Base-by-base conservation (phyloP, 495 filamentous ascomycete genomes). In the Xylaria longipes region DNA sequence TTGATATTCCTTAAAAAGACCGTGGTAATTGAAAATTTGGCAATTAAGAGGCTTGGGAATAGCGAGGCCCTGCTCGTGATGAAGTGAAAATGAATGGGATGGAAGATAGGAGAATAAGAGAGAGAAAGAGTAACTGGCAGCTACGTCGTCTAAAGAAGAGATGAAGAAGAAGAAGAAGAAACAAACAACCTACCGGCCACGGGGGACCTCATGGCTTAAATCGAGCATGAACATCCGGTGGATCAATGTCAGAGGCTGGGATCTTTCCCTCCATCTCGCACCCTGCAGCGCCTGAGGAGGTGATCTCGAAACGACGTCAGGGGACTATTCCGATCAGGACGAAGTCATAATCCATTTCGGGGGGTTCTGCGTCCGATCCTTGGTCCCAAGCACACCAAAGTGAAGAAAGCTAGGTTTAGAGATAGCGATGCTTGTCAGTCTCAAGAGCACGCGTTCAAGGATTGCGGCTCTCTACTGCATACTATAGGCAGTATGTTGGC, bases 11-110 rank as follows among this genome's bases (percentile, higher is more conserved):
- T 60, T 64, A 66, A 75, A 74, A 79, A 75, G 71, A 80, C 71
- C 61, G 74, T 79, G 64, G 54, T 61, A 69, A 39, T 69, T 69
- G 31, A 29, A n/a, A 58, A 72, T 74, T 71, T 78, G 75, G 75
- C 76, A 72, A 78, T 75, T 63, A 63, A 54, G 61, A 72, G 69
- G 75, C 76, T 71, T 76, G 65, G 71, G 74, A 80, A 77, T 57
- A 80, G 83, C 84, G 86, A 87, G 86, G 79, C 82, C 86, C 86
- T 87, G 86, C 86, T 87, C 86, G 86, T 82, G 75, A 80, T 76
- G 78, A 83, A 83, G 78, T 73, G 79, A 78, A 78, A 74, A 76
- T 66, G 75, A 81, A 75, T 65, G 73, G 43, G 52, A 62, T 60
- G 70, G 71, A 71, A 70, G 72, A 71, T 61, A 72, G 54, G 67